Conservation (phyloP, 163 green algal genomes). For the Volvox carteri region DNA sequence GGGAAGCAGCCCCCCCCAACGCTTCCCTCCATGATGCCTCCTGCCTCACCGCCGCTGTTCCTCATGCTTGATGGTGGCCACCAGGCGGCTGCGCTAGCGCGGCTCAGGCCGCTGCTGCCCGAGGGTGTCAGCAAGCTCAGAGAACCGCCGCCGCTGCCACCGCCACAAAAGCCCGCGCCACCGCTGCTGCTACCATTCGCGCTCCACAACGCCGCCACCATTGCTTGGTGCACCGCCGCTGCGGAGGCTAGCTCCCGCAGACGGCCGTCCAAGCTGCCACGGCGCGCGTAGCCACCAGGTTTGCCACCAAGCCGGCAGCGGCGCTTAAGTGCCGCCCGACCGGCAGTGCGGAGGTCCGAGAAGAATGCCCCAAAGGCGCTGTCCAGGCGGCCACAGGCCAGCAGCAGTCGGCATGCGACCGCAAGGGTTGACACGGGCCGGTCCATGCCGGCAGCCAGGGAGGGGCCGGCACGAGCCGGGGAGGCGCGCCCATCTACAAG, state of each 20-base stretch:
- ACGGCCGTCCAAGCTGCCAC: conserved; percentile 5
- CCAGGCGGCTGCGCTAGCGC: neutral
- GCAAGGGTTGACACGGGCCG: conserved; percentile 47
- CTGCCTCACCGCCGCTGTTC: too few species aligned
- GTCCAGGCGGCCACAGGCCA: conserved; percentile 34
- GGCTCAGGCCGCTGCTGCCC: neutral
- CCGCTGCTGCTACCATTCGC: neutral
- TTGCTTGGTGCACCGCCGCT: neutral
- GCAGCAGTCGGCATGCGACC: conserved; percentile 44
- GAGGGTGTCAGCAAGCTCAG: neutral
- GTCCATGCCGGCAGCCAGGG: neutral
- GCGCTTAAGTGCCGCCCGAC: too few species aligned
- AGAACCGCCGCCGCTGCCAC: neutral
- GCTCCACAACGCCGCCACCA: neutral
- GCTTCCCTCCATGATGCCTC: too few species aligned
- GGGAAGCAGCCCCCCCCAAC: too few species aligned
- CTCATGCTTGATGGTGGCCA: too few species aligned
- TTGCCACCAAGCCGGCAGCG: neutral
- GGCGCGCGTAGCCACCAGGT: neutral
- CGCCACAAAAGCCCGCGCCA: neutral
- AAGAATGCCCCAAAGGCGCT: conserved; percentile 25
- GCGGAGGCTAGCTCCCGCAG: neutral
- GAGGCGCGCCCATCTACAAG: neutral
- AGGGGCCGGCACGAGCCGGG: neutral
- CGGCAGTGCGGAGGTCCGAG: conserved; percentile 2